Conservation (phyloP, 2,329 filamentous ascomycete species). For the Alternaria angustiovoidea region DNA sequence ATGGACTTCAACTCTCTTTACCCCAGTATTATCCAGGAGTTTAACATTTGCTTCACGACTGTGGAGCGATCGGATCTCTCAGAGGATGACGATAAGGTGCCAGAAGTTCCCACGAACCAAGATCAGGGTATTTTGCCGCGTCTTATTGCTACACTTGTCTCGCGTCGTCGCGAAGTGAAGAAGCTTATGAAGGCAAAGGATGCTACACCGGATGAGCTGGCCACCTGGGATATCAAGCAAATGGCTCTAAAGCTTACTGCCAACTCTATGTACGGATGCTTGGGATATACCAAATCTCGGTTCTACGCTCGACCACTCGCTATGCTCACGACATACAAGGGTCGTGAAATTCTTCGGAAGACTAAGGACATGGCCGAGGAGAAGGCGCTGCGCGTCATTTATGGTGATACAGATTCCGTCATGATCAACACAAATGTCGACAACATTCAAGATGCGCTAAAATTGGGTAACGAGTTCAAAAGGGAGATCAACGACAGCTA, state of each 20-base stretch:
- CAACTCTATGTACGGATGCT: conserved; percentile 99
- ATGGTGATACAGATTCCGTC: conserved; percentile 98
- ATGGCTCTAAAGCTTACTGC: conserved; percentile 95
- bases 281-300: conserved; percentile 95
- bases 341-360: conserved; percentile 93
- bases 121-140: conserved; percentile 85
- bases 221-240: conserved; percentile 98
- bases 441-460: conserved; percentile 87
- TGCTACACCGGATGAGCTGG: conserved; percentile 84
- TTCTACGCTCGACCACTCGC: conserved; percentile 96
- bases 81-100: conserved; percentile 86
- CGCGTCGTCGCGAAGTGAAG: conserved; percentile 89
- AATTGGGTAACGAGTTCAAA: conserved; percentile 94
- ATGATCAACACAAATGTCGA: conserved; percentile 99
- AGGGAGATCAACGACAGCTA: conserved; percentile 93
- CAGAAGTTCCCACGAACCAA: conserved; percentile 81
- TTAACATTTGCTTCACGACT: conserved; percentile 99
- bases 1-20: conserved; percentile 99
- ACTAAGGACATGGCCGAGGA: conserved; percentile 96
- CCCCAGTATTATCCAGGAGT: conserved; percentile 98
- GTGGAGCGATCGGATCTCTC: conserved; percentile 78
- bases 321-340: conserved; percentile 95
- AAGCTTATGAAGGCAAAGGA: conserved; percentile 94
- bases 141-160: conserved; percentile 91
- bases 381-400: conserved; percentile 92